Base-by-base conservation (phyloP, 2,329 filamentous ascomycete genomes). In the Rutstroemia sp. region DNA sequence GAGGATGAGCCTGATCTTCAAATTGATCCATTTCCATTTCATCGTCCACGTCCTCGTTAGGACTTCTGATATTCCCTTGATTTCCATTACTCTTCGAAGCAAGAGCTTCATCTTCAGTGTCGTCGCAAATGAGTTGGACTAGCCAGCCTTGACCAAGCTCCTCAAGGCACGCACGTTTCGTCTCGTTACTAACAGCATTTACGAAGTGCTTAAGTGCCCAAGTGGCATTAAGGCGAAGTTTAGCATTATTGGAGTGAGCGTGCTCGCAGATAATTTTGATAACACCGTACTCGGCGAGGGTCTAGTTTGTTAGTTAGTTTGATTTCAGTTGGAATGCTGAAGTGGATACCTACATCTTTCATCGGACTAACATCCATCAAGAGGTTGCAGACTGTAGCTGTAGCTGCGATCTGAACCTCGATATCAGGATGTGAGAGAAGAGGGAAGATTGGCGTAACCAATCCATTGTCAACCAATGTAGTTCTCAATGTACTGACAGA, bases 191-290 rank as follows among this genome's bases (percentile, higher is more conserved):
- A 5, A 88, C 82, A 21, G 83, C 84, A 60, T 88, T 80, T 2
- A 95, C 86, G 50, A 96, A 79, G 71, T 97, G 90, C 69, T 97
- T 97, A 57, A 99, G 75, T 5, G 91, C 90, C 92, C 94, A 99
- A 1, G 99, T 73, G 21, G 92, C 91, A 65, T 94, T 91, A 25
- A 95, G 78, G 23, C 90, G 83, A 53, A 97, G 76, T 48, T 85
- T 82, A n/a, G 87, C 81, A 66, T 92, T 88, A 48, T 81, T 78
- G 0, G 89, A 94, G 69, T 88, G 88, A 1, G 92, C 90, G 68
- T 96, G 89, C 63, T 88, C 82, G 67, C 91, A 95, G 1, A 97
- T 76, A 0, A 87, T 81, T 59, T 83, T 83, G 62, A 96, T 78
- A 1, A 94, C 82, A 6, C 89, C 89, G 5, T 81, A 81, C 49